Conservation (phyloP, 2,329 filamentous ascomycete species). For the Penicillium sp. region DNA sequence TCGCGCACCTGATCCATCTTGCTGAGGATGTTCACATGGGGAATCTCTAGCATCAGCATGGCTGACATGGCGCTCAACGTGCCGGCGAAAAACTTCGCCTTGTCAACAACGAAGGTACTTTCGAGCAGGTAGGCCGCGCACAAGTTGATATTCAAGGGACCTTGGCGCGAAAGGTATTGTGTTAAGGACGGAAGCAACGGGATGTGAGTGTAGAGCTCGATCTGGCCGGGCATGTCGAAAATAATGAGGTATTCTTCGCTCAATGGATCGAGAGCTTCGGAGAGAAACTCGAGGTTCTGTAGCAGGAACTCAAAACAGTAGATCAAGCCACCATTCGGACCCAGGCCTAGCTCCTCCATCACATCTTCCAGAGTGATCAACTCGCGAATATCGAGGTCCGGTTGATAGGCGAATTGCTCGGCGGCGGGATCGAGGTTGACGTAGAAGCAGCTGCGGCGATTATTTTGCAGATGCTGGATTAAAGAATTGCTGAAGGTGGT, state of each 20-base stretch:
- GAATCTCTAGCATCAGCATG: constrained; percentile 97
- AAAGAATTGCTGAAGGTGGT: constrained; percentile 93
- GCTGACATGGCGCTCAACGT: constrained; percentile 96
- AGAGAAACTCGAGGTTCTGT: constrained; percentile 90
- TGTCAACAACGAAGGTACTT: constrained; percentile 91
- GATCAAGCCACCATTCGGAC: constrained; percentile 88
- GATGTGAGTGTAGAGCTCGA: constrained; percentile 96
- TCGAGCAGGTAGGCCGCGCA: constrained; percentile 94
- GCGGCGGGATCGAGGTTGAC: constrained; percentile 97
- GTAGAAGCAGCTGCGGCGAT: constrained; percentile 92
- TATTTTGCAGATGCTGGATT: constrained; percentile 87
- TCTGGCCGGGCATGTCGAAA: constrained; percentile 98
- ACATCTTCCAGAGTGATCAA: constrained; percentile 91
- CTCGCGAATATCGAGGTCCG: constrained; percentile 93
- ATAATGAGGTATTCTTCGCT: constrained; percentile 97
- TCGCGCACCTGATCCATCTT: constrained; percentile 98
- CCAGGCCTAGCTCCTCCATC: constrained; percentile 90
- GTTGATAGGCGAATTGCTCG: constrained; percentile 85
- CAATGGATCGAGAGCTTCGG: constrained; percentile 76
- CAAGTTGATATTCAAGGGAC: constrained; percentile 81
- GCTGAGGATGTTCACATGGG: constrained; percentile 91
- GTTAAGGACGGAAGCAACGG: constrained; percentile 84
- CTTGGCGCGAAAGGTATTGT: constrained; percentile 73
- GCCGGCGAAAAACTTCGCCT: constrained; percentile 95
- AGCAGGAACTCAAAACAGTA: constrained; percentile 97